Percentiles rank a stretch among this genome's conserved stretches.
Evolutionary conservation across 768 basidiomycete species (phyloP).

Genomic region (Suillus subaureus): DNA sequence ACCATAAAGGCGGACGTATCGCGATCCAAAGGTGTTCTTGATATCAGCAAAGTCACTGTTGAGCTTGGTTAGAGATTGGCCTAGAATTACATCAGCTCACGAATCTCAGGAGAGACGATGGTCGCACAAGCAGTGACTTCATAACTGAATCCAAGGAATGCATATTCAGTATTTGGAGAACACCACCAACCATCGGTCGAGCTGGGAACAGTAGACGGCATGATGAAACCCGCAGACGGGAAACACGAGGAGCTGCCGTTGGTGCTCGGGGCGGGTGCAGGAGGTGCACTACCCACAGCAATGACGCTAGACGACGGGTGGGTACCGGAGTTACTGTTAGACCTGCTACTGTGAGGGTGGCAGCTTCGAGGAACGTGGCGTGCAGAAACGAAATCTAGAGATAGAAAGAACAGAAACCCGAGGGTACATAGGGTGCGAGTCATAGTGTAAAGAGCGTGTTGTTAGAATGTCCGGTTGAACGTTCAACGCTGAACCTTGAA

Average conservation of each 20-base stretch:
- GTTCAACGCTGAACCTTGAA: neutral
- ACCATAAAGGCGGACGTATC: slow-evolving; percentile 62
- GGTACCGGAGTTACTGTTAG: slow-evolving; percentile 1
- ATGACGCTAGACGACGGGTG: neutral
- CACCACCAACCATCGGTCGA: slow-evolving; percentile 67
- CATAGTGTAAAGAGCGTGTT: slow-evolving; percentile 16
- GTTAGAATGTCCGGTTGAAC: neutral
- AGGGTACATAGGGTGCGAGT: slow-evolving; percentile 5
- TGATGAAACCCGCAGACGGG: slow-evolving; percentile 49
- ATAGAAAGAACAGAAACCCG: slow-evolving; percentile 16
- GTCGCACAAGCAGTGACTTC: slow-evolving; percentile 65
- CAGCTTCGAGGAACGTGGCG: slow-evolving; percentile 19
- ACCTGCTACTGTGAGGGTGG: neutral
- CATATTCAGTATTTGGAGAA: slow-evolving; percentile 61
- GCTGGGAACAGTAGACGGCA: slow-evolving; percentile 52
- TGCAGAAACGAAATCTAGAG: slow-evolving; percentile 14
- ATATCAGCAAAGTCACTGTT: slow-evolving; percentile 62
- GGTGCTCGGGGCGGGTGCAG: neutral
- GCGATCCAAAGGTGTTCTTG: slow-evolving; percentile 55
- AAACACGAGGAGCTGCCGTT: slow-evolving; percentile 31
- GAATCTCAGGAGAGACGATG: neutral
- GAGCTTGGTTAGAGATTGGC: slow-evolving; percentile 56
- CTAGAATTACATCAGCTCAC: slow-evolving; percentile 34
- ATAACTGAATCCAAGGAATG: slow-evolving; percentile 78
- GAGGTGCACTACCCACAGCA: neutral